Base-by-base conservation (phyloP, 352 stramenopile species). In the Globisporangium splendens region DNA sequence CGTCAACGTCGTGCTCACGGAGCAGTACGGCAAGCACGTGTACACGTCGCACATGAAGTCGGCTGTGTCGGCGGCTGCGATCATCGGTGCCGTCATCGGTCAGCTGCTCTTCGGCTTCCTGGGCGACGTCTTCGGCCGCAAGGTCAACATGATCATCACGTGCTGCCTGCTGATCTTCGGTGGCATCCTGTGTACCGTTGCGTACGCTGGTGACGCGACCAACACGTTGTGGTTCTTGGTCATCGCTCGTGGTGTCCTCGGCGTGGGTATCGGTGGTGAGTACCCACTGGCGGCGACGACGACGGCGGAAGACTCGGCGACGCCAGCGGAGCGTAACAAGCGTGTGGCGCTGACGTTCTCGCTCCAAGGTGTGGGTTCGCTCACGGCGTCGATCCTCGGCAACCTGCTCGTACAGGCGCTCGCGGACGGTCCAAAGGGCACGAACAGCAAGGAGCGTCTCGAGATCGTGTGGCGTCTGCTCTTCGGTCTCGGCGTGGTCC, bases 1-100 rank as follows among this genome's bases (percentile, higher is more conserved):
- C 12, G 66, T 89, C 65, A 91, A 91, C 69, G 69, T 91, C 56
- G 77, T 91, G 59, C 79, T 91, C 53, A 79, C 75, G 20, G 77
- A 91, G 62, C 72, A 88, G 54, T 89, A 85, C 58, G 71, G 67
- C 55, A 73, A 77, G 44, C 41, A 83, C 48, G 73, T 80, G 8
- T 89, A 89, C 63, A 83, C 79, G 51, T 70, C 79, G 12, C 63
- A 50, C 39, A 67, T 87, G 55, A 89, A 89, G 65, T 86, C 77
- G 8, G 69, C 69, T 53, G 75, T 89, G 0, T 89, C 79, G 5
- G 77, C 79, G 0, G 73, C 68, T 0, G 78, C 78, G 0, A 56
- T 88, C 18, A 71, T 88, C 20, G 78, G 78, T 28, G 78, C 78
- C 33, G 74, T 86, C 8, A 59, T 88, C 35, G 75, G 73, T 7